Evolutionary conservation across 2,329 filamentous ascomycete species (phyloP).

Genomic region (Purpureocillium lavendulum): DNA sequence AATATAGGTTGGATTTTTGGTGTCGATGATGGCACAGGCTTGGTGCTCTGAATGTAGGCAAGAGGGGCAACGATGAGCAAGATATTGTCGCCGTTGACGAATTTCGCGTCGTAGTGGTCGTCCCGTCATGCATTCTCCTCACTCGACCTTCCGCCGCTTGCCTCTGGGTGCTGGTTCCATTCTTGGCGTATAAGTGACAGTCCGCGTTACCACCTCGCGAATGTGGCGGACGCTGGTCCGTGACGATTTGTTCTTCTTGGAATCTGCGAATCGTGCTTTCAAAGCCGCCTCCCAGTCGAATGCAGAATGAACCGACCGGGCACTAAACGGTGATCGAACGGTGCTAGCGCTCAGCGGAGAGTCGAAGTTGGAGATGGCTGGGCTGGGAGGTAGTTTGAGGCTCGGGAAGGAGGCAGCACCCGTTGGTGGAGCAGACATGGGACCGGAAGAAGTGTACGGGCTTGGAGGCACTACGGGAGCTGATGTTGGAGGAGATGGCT

Average conservation of each 20-base stretch:
- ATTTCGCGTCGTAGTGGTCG: no score
- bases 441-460: conserved; percentile 40
- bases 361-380: conserved; percentile 56
- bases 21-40: no score
- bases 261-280: conserved; percentile 56
- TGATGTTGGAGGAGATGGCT: conserved; percentile 24
- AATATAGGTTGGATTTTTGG: not conserved
- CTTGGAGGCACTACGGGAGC: conserved; percentile 34
- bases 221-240: conserved; percentile 62
- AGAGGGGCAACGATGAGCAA: no score
- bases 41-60: no score
- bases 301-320: conserved; percentile 56
- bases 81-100: no score
- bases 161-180: conserved; percentile 88
- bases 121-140: conserved; percentile 9
- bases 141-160: conserved; percentile 71
- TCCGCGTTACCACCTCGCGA: conserved; percentile 86
- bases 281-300: conserved; percentile 72
- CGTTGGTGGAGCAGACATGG: conserved; percentile 54
- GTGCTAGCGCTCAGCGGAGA: conserved; percentile 59
- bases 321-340: conserved; percentile 66
- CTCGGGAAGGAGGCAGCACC: conserved; percentile 54
- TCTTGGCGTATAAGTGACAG: conserved; percentile 79
- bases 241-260: conserved; percentile 45
- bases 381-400: conserved; percentile 71